Evolutionary conservation across 495 filamentous ascomycete genomes (phyloP), one percentile per base, ranked within the genome.

Genomic region (Sphaerosporella brunnea): DNA sequence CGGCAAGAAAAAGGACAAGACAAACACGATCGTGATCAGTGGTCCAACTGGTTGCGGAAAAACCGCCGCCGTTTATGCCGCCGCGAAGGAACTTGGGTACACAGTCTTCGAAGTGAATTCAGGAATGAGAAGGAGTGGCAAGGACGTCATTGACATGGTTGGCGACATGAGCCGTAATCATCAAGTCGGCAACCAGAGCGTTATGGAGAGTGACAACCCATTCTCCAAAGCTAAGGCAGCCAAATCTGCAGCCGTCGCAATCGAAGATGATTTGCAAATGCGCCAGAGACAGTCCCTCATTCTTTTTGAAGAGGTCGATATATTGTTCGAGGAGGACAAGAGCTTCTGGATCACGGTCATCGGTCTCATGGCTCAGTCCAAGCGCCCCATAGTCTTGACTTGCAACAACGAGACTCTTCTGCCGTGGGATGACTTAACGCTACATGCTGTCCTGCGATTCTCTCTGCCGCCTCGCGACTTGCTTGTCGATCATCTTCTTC

Each of bases 121-220:
- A 4, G 74, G 83, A 34, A 82, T 70, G 53, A 75, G 86, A 48
- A 69, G 92, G 39, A 92, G 75, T 60, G 92, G 84, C 9, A 86
- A 81, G 59, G 92, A 99, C 58, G 73, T 99, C 39, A 56, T 92
- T 7, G 90, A 95, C 45, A 85, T 73, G 47, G 83, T 99, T 15
- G 92, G 90, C 3, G 85, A 96, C 61, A 95, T 96, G 92, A 87
- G 84, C 11, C 75, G 75, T 49, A 96, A 96, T 53, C 92, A 99
- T 63, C 74, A 90, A 2, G 88, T 96, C 30, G 75, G 75, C 48
- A 70, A 74, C 42, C 64, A 49, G 49, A 38, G 40, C 0, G 32
- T 43, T 16, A 62, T 66, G 23, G 67, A 74, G 30, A 85, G 75
- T 37, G 73, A 93, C 71, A 78, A 70, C 38, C 68, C 79, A 1